Base-by-base conservation (phyloP, 2,329 filamentous ascomycete species). In the Ophiosphaerella narmari region DNA sequence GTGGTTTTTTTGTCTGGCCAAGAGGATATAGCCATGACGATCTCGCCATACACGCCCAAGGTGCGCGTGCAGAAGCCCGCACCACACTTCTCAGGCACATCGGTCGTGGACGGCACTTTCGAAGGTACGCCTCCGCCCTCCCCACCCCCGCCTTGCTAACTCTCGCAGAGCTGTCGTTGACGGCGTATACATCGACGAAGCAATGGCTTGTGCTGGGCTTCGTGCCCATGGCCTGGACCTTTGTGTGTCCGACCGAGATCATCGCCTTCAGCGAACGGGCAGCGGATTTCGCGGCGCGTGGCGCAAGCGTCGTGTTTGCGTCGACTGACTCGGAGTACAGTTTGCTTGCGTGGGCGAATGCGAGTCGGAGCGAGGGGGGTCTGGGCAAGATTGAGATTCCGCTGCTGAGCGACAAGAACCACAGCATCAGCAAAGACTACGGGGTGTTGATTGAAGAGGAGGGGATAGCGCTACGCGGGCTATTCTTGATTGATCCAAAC, bases 171-270 rank as follows among this genome's bases (percentile, higher is more conserved):
- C 53, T 73, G 49, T 70, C 64, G 63, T 65, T 75, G 39, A 69
- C 66, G 24, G 55, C 66, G 57, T 78, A 75, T 65, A 72, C 69
- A 26, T 64, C 67, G 38, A 73, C 67, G 58, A 76, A 78, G 52
- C 75, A 80, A 74, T 81, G 85, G 85, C 80, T 86, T 51, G 77
- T 86, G 62, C 82, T 87, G 31, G 80, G 83, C 57, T 87, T 87
- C 77, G 83, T 86, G 71, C 85, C 85, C 49, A 84, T 86, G 75
- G 84, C 86, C 63, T 87, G 85, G 79, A 86, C 84, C 60, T 87
- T 86, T 60, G 83, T 87, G 67, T 87, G 84, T 76, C 82, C 83
- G 24, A 84, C 82, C 67, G 82, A 87, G 73, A 86, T 87, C 73
- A 80, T 85, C 64, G 83, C 84, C 65, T 87, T 82, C 75, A 83